These are phyloP conservation scores for Zelopaecilomyces penicillatus DNA, from an alignment of 2,329 filamentous ascomycete species.

Conservation along the genomic window DNA sequence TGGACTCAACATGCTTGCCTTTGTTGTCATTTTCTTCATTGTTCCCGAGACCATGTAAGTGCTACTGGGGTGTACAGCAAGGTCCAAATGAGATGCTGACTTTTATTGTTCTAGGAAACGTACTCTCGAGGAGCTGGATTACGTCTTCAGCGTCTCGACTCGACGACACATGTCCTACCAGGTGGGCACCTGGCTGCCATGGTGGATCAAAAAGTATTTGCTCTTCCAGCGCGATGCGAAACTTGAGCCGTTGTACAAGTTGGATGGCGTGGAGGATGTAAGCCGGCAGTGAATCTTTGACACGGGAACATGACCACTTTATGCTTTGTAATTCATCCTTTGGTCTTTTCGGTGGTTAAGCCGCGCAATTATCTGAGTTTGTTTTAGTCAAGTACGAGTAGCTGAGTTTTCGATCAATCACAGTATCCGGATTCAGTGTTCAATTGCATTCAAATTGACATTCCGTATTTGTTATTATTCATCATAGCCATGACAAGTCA, in stretches of 20 bases:
- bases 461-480: no score
- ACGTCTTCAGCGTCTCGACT: conserved; percentile 28
- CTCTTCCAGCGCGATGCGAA: conserved; percentile 17
- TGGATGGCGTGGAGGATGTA: conserved; percentile 10
- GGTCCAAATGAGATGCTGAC: neutral
- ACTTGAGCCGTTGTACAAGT: conserved; percentile 24
- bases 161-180: conserved; percentile 25
- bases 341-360: no score
- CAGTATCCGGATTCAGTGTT: no score
- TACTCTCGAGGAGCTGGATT: conserved; percentile 32
- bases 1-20: conserved; percentile 50
- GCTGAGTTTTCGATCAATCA: no score
- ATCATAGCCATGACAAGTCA: no score
- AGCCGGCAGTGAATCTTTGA: neutral
- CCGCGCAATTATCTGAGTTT: no score
- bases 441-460: no score
- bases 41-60: conserved; percentile 44
- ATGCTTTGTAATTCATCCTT: no score
- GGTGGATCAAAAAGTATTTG: conserved; percentile 22
- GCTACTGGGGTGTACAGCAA: neutral
- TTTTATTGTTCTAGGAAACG: conserved; percentile 15
- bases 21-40: conserved; percentile 56
- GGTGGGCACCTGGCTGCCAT: conserved; percentile 23
- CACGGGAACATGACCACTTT: no score
- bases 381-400: no score